Base-by-base conservation (phyloP, 140 eudicot genomes). In the Erigeron philadelphicus region DNA sequence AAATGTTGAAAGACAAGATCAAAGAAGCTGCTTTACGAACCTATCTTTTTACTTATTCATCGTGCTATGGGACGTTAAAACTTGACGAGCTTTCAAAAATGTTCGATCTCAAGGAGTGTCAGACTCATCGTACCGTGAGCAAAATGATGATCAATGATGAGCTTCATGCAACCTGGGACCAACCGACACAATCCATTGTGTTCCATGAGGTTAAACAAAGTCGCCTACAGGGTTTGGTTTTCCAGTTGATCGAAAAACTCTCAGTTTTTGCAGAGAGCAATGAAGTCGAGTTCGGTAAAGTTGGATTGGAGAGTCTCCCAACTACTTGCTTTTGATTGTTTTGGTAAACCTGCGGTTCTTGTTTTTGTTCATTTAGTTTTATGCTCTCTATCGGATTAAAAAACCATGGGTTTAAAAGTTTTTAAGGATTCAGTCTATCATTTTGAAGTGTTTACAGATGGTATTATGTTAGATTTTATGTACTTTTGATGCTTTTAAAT, bases 61-160 rank as follows among this genome's bases (percentile, higher is more conserved):
- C 87, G 0, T 83, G 88, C 0, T 91, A 84, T 49, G 82, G 73
- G 43, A 86, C 95, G 8, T 61, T 91, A 38, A 79, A 84, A 49
- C 35, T 88, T 23, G 95, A 84, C 69, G 92, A 86, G 81, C 84
- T 91, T 18, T 76, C 92, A 8, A 83, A 79, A 66, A 82, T 88
- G 95, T 91, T 91, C 64, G 97, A 88, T 64, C 84, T 91, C 0
- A 70, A 88, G 0, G 95, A 84, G 6, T 16, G 75, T 25, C 86
- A 79, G 65, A 82, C 91, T 4, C 96, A 82, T 61, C 65, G 89
- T 72, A 73, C 72, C 0, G 92, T 86, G 42, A 88, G 96, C 64
- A 88, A 84, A 64, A 88, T 91, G 97, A 91, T 88, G 95, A 78
- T 91, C 10, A 82, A 78, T 8, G 96, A 91, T 68, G 96, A 91